Evolutionary conservation across 768 basidiomycete genomes (phyloP), one percentile per base, ranked within the genome.

Genomic region (Ramaria sp.): DNA sequence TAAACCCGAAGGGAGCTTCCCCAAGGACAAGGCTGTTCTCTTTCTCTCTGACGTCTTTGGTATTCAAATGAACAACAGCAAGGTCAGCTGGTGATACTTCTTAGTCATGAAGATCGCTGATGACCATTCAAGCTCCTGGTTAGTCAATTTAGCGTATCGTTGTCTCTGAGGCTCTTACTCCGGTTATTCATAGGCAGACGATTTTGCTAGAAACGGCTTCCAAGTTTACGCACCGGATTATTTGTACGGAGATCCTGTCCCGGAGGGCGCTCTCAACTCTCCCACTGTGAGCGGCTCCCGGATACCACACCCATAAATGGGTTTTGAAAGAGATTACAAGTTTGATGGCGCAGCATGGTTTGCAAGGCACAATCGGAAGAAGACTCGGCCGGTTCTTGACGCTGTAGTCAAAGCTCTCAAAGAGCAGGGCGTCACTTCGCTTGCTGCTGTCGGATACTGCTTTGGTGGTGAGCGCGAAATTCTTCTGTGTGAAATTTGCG

Each of bases 371-470:
- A 65, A 64, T 7, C 24, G 59, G 15, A 72, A 64, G 0, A 38
- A 63, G 11, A 79, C 77, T 1, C 78, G 78, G 12, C 79, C 80
- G 1, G 12, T 63, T 3, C 60, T 86, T 27, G 76, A 86, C 68
- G 78, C 75, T 50, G 79, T 84, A 45, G 72, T 86, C 33, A 67
- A 65, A 4, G 78, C 72, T 0, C 75, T 90, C 59, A 82, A 81
- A 64, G 76, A 68, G 33, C 63, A 78, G 59, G 87, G 86, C 1
- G 71, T 88, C 20, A 79, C 72, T 1, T 66, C 65, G 7, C 76
- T 89, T 57, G 84, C 71, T 0, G 80, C 81, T 0, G 76, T 77
- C 4, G 85, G 84, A 3, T 88, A 81, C 72, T 90, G 88, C 71
- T 82, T 78, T 54, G 83, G 84, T 59, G 85, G 80, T 76, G 59